These are phyloP conservation scores for Pichia phayaonensis DNA, from an alignment of 805 yeast species.

Conservation along the genomic window DNA sequence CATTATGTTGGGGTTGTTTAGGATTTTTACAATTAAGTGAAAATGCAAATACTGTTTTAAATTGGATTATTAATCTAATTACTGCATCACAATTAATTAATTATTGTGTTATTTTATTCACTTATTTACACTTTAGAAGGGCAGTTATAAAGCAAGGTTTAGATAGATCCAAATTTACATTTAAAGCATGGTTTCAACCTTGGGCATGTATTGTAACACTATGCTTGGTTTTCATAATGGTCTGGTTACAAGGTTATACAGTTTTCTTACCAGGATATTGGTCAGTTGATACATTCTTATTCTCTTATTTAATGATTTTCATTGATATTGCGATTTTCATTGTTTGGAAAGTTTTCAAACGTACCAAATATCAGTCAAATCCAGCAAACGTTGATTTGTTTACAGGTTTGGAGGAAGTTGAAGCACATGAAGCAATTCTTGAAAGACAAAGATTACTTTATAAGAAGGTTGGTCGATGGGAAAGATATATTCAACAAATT, in stretches of 20 bases:
- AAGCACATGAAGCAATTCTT: slow-evolving; percentile 40
- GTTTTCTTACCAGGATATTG: slow-evolving; percentile 58
- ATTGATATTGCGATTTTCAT: slow-evolving; percentile 40
- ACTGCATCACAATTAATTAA: slow-evolving; percentile 63
- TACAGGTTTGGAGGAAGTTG: slow-evolving; percentile 49
- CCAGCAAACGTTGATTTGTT: slow-evolving; percentile 45
- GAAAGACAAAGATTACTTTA: slow-evolving; percentile 8
- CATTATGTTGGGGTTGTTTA: slow-evolving; percentile 56
- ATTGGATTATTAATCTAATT: slow-evolving; percentile 65
- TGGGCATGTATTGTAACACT: slow-evolving; percentile 19
- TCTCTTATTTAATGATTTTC: slow-evolving; percentile 65
- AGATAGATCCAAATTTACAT: slow-evolving; percentile 39
- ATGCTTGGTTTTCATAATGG: slow-evolving; percentile 25
- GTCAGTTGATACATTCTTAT: slow-evolving; percentile 56
- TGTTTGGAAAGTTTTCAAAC: slow-evolving; percentile 45
- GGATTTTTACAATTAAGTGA: slow-evolving; percentile 59
- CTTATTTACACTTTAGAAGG: slow-evolving; percentile 54
- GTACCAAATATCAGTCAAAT: slow-evolving; percentile 36
- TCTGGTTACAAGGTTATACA: slow-evolving; percentile 40
- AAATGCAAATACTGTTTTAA: slow-evolving; percentile 55
- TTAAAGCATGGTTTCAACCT: slow-evolving; percentile 37
- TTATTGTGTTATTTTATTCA: slow-evolving; percentile 48
- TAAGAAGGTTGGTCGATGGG: background rate
- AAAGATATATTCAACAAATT: slow-evolving; percentile 4
- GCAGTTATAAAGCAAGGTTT: slow-evolving; percentile 49